Conservation (phyloP, 148 eudicot genomes). For the Rheum nobile region DNA sequence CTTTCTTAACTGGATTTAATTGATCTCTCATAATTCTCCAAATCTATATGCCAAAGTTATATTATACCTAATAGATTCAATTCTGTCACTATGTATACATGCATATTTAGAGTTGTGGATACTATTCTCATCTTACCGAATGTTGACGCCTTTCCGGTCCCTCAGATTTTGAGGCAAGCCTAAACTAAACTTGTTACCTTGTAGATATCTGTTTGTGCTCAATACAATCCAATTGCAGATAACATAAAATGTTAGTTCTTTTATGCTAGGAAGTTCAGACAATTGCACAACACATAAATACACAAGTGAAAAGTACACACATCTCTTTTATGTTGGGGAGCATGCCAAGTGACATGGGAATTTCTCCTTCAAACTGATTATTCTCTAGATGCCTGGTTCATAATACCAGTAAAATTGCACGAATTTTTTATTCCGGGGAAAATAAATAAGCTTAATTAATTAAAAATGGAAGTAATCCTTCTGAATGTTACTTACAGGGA, state of each 20-base stretch:
- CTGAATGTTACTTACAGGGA: slow-evolving; percentile 37
- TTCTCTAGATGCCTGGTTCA: slow-evolving; percentile 62
- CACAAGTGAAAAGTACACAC: slow-evolving; percentile 22
- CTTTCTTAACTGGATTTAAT: too few species aligned
- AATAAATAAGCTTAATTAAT: background rate
- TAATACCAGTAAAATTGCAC: background rate
- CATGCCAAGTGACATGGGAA: slow-evolving; percentile 46
- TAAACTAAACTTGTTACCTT: slow-evolving; percentile 46
- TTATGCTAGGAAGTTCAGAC: background rate
- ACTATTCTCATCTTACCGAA: background rate
- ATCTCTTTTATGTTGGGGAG: slow-evolving; percentile 59
- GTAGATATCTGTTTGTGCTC: slow-evolving; percentile 39
- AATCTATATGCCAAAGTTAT: too few species aligned
- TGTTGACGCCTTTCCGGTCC: slow-evolving; percentile 10
- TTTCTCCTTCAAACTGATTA: slow-evolving; percentile 60
- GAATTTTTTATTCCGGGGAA: background rate
- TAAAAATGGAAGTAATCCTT: background rate
- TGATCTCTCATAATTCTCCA: too few species aligned
- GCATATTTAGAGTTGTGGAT: background rate
- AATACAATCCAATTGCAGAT: background rate
- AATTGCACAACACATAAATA: background rate
- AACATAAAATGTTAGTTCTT: background rate
- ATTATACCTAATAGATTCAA: too few species aligned
- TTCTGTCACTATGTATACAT: too few species aligned
- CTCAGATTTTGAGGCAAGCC: slow-evolving; percentile 27